Base-by-base conservation (phyloP, 176 grass and related monocot species). In the Coix lacrymajobi region DNA sequence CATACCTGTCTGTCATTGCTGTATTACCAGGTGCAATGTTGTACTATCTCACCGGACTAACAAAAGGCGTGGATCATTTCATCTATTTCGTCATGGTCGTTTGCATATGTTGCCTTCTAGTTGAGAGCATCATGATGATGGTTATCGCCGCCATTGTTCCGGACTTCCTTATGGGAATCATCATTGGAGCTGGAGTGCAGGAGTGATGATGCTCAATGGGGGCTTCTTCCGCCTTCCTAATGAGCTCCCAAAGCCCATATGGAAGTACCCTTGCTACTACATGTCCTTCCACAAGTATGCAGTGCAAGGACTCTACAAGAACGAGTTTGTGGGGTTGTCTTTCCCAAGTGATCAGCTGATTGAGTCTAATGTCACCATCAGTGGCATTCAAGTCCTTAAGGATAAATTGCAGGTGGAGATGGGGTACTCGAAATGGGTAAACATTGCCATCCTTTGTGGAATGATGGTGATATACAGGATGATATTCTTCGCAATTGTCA, bases 391-490 rank as follows among this genome's bases (percentile, higher is more conserved):
- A 15, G 19, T 88, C 32, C 57, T 88, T 2, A 72, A 65, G 40
- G 46, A 71, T 31, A 77, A 70, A n/a, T 43, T 84, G 66, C 26
- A 91, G 57, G 83, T 88, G 56, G 89, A 88, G 81, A 66, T 91
- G 85, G 76, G 66, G 41, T 88, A 91, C 72, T 85, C 85, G 9
- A 91, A 91, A 43, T 91, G 85, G 85, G 81, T 91, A 6, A 80
- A 91, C 69, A 22, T 91, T 13, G 89, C 65, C 24, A 85, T 91
- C 46, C 46, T 91, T 1, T 85, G 19, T 36, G 89, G 77, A 15
- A 88, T 91, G 85, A 64, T 45, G 17, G 71, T 87, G 17, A 0
- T 84, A 6, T 88, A 91, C 43, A 85, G 85, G 85, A 2, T 79
- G 12, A 9, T 82, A 4, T 91, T 91, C 45, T 88, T 88, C 5